Evolutionary conservation across 2,329 filamentous ascomycete species (phyloP), one percentile per base, ranked within the genome.

Genomic region (Leptographium galeiforme): DNA sequence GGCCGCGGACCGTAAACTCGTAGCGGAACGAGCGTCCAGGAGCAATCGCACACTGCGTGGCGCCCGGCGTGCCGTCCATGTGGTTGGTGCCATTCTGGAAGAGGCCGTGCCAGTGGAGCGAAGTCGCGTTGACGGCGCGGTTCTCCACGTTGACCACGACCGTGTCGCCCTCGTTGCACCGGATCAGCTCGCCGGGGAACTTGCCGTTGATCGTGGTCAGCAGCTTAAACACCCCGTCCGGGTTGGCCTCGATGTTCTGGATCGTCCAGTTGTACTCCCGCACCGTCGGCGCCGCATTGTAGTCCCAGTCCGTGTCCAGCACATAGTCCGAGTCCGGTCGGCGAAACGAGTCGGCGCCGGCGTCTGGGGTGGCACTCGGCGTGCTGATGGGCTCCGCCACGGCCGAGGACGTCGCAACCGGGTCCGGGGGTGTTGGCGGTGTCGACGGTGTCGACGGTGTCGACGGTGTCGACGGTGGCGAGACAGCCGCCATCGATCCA

Each of bases 51-150:
- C 79, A 83, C 63, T 84, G 81, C 0, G 74, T 78, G 2, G 82
- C 72, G 41, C 74, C 79, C 0, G 76, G 69, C 2, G 81, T 74
- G 2, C 84, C 84, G 61, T 87, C 84, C 77, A 85, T 84, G 51
- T 77, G 74, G 55, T 81, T 87, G 0, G 84, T 86, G 12, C 84
- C 84, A 59, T 87, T 87, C 63, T 89, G 85, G 62, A 81, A 88
- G 57, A 91, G 74, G 16, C 84, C 84, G 61, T 87, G 84, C 63
- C 82, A 87, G 62, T 87, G 84, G 34, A 87, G 68, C 53, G 70
- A 74, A 19, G 78, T 79, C 62, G 84, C 74, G 60, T 86, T 82
- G 8, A 75, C 76, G 7, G 84, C 69, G 30, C 70, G 67, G 62
- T 87, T 86, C 64, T 79, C 72, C 52, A 84, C 72, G 43, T 82